Evolutionary conservation across 441 rosid species (phyloP).

Genomic region (Caryocar brasiliense): DNA sequence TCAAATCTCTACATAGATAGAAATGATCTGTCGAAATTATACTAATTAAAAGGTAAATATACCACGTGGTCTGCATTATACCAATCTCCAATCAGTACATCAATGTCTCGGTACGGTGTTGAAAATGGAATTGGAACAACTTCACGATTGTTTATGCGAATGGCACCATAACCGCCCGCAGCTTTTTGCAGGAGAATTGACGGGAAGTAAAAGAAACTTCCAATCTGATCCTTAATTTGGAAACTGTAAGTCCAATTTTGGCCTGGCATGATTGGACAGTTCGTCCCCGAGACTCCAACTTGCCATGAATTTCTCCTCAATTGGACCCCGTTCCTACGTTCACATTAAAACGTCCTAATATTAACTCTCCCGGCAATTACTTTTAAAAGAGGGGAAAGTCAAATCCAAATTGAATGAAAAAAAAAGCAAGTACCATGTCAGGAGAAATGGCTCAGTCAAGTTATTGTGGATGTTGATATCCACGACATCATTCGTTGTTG

Average conservation of each 20-base stretch:
- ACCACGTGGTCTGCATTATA: constrained; percentile 12
- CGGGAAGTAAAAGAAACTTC: constrained; percentile 20
- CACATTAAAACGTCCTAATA: background rate
- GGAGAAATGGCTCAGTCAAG: constrained; percentile 19
- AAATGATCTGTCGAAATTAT: background rate
- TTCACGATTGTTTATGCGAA: constrained; percentile 6
- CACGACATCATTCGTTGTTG: constrained; percentile 20
- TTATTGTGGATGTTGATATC: constrained; percentile 15
- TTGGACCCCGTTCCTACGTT: constrained; percentile 22
- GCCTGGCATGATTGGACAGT: constrained; percentile 18
- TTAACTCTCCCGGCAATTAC: background rate
- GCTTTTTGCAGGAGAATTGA: constrained; percentile 19
- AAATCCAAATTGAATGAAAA: too few relatives aligned
- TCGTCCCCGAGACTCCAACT: constrained; percentile 23
- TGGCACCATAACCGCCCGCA: constrained; percentile 19
- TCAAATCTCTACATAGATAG: background rate
- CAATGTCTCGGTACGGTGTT: constrained; percentile 9
- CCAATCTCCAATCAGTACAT: constrained; percentile 22
- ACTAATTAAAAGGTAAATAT: background rate
- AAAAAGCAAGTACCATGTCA: constrained; percentile 20
- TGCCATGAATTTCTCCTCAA: constrained; percentile 25
- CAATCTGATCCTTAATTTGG: constrained; percentile 21
- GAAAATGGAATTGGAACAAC: constrained; percentile 12
- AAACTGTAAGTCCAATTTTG: constrained; percentile 21
- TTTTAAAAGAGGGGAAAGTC: too few relatives aligned